Evolutionary conservation across 805 yeast species (phyloP), one percentile per base, ranked within the genome.

Genomic region (Candida succiphila): DNA sequence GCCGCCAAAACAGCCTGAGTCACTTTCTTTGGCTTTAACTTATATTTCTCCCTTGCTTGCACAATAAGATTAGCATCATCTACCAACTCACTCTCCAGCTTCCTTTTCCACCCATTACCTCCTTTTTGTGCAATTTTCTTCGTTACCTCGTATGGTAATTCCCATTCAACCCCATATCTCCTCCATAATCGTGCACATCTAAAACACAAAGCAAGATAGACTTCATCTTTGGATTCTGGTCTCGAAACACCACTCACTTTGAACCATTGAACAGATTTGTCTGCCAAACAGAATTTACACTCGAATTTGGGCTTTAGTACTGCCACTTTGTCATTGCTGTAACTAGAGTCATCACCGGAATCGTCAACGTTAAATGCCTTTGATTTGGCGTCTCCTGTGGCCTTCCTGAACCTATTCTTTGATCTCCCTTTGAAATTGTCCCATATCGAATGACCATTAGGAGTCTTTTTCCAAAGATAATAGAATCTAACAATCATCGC

Each of bases 121-220:
- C 74, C 56, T 35, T 58, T 52, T 37, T 56, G 61, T 14, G 45
- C 52, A 26, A 48, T 54, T 37, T 70, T 73, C 49, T 65, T 72
- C 28, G 75, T 55, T 0, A 84, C 75, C 34, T 78, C 86, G 17
- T 57, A 44, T 0, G 95, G 95, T 23, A 74, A 75, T 42, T 78
- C 85, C 97, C 97, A 92, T 8, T 63, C 65, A 0, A 84, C 77
- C 0, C 87, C 96, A 54, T 89, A 89, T 26, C 94, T 61, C 52
- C 95, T 68, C 97, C 97, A 89, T 20, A 92, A 50, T 37, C 82
- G 67, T 0, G 96, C 95, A 61, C 98, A 89, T 34, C 97, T 64
- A 20, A 69, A 58, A 53, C 98, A 89, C 12, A 89, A 59, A 0
- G 87, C 96, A 13, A 55, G 6, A 2, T 75, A 58, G 1, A 59